Evolutionary conservation across 2,329 filamentous ascomycete genomes (phyloP), one percentile per base, ranked within the genome.

Genomic region (Xylaria digitata): DNA sequence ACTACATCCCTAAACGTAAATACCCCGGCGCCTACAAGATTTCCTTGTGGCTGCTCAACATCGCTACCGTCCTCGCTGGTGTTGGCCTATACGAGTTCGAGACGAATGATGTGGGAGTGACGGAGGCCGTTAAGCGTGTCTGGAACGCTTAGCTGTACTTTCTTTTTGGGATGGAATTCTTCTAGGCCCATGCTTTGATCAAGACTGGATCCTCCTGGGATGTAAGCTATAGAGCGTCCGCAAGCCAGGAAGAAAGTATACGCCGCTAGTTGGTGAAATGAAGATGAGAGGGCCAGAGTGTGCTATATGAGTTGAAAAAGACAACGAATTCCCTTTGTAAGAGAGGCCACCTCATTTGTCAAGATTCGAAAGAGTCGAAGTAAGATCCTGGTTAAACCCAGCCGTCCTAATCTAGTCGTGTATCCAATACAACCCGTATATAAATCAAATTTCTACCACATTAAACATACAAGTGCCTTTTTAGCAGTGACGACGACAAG

Each of bases 41-140:
- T n/a, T 85, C 90, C 78, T 88, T 87, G 80, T 98, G 94, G 94
- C 83, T 85, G 43, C 87, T 98, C 70, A 94, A 94, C 76, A 82
- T 85, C 52, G 90, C 88, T 67, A 97, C 96, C 11, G 84, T 95
- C 65, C 83, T 93, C 59, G 92, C 94, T 70, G 94, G 92, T 57
- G 86, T 97, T 72, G 94, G 94, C 65, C 86, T 98, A 76, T 99
- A 99, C 83, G 95, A 98, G 82, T 98, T 98, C 76, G 96, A 99
- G 89, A 99, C 96, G 37, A 98, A 97, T 78, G 96, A 99, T 74
- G 93, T 99, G 59, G 96, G 96, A 72, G 80, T 99, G 67, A 97
- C 94, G 8, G 95, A 97, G 86, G 91, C 90, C 37, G 86, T 97
- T 72, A 93, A 92, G 86, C 88, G 92, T 78, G 84, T 98, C 70